Evolutionary conservation across 2,329 filamentous ascomycete genomes (phyloP).

Genomic region (Xylariales sp.): DNA sequence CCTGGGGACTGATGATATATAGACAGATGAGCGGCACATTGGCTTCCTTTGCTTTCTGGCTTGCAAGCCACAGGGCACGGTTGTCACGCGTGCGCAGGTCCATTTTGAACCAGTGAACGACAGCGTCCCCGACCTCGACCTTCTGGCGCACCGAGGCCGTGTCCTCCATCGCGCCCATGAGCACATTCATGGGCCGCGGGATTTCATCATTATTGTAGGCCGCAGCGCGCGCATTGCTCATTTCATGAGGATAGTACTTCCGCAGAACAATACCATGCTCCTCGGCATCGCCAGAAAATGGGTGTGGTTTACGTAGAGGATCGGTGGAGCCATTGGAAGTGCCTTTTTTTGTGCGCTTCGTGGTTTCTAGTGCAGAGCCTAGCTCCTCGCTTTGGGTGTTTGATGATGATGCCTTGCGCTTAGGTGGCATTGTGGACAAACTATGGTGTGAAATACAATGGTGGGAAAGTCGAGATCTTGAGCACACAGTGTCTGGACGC

Average conservation of each 20-base stretch:
- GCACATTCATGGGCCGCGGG: conserved; percentile 66
- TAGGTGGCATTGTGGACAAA: no score
- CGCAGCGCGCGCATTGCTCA: conserved; percentile 73
- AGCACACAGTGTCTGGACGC: no score
- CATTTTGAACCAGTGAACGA: conserved; percentile 89
- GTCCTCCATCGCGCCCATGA: conserved; percentile 56
- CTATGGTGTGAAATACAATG: no score
- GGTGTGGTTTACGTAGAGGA: conserved; percentile 40
- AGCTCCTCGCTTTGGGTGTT: no score
- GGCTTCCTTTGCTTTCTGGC: conserved; percentile 60
- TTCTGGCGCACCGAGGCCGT: conserved; percentile 51
- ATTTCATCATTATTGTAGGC: conserved; percentile 70
- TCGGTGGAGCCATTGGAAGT: conserved; percentile 21
- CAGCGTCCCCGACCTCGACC: conserved; percentile 52
- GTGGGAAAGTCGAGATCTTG: no score
- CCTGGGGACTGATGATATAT: conserved; percentile 78
- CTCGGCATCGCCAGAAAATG: conserved; percentile 40
- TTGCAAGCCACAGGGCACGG: conserved; percentile 63
- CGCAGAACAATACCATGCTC: conserved; percentile 62
- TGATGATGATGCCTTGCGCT: no score
- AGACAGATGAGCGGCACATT: conserved; percentile 69
- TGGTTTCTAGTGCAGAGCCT: no score
- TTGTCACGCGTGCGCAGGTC: conserved; percentile 76
- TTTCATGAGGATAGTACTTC: conserved; percentile 80
- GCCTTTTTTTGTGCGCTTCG: no score